Evolutionary conservation across 495 filamentous ascomycete genomes (phyloP).

Genomic region (Penicillium herquei): DNA sequence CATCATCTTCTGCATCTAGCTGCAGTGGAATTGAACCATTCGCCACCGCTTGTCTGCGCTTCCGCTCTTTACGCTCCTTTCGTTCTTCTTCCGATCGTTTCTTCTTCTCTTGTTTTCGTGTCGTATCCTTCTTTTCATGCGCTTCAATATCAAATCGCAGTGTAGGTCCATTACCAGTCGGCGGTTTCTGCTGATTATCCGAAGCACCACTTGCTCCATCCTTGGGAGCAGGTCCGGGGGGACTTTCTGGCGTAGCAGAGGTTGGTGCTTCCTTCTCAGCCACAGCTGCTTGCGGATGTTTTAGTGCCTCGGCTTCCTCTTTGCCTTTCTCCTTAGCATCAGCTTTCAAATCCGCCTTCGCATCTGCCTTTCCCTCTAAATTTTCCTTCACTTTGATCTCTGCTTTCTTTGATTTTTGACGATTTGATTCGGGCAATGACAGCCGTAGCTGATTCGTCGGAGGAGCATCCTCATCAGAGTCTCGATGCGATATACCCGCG

Average conservation of each 20-base stretch:
- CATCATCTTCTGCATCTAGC: constrained; percentile 56
- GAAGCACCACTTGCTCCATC: background rate
- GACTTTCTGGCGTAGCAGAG: background rate
- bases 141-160: constrained; percentile 11
- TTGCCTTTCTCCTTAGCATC: constrained; percentile 65
- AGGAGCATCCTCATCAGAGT: constrained; percentile 40
- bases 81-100: constrained; percentile 85
- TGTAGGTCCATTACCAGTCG: too few species aligned
- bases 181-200: background rate
- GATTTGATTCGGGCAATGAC: constrained; percentile 27
- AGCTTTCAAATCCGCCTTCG: constrained; percentile 56
- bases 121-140: constrained; percentile 47
- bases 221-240: background rate
- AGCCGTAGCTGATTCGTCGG: constrained; percentile 28
- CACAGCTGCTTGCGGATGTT: constrained; percentile 54
- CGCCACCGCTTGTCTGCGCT: constrained; percentile 72
- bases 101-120: constrained; percentile 84
- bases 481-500: constrained; percentile 59
- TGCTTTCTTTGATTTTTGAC: constrained; percentile 52
- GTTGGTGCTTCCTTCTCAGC: constrained; percentile 53
- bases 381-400: constrained; percentile 48
- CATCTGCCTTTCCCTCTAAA: constrained; percentile 46
- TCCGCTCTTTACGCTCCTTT: constrained; percentile 82
- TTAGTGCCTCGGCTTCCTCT: constrained; percentile 66
- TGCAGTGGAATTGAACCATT: constrained; percentile 82